Evolutionary conservation across 371 early-diverging fungal genomes (phyloP).

Genomic region (Mucor velutinosus): DNA sequence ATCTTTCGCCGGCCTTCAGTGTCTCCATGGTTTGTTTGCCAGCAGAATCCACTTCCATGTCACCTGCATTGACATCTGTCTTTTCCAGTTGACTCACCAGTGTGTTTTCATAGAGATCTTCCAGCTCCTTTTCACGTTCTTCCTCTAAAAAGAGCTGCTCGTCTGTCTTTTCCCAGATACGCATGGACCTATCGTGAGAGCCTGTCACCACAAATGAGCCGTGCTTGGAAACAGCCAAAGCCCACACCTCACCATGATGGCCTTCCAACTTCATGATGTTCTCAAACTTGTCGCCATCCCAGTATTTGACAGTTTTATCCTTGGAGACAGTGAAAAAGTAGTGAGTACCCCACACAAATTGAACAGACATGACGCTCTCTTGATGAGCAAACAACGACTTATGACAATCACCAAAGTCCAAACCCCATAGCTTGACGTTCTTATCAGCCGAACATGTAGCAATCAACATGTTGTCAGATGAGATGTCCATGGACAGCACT

Average conservation of each 20-base stretch:
- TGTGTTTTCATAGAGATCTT: slow-evolving; percentile 82
- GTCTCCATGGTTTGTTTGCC: slow-evolving; percentile 88
- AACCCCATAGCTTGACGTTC: slow-evolving; percentile 96
- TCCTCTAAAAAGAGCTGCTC: slow-evolving; percentile 95
- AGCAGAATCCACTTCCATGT: slow-evolving; percentile 72
- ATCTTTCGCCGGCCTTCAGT: slow-evolving; percentile 89
- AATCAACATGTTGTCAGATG: slow-evolving; percentile 87
- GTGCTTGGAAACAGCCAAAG: slow-evolving; percentile 83
- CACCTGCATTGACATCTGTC: slow-evolving; percentile 55
- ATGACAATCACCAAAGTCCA: slow-evolving; percentile 99
- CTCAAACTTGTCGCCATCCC: slow-evolving; percentile 97
- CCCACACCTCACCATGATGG: slow-evolving; percentile 93
- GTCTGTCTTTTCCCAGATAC: slow-evolving; percentile 94
- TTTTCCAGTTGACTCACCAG: slow-evolving; percentile 71
- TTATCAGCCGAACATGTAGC: slow-evolving; percentile 95
- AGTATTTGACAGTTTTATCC: slow-evolving; percentile 91
- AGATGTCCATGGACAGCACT: slow-evolving; percentile 94
- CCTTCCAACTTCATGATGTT: slow-evolving; percentile 91
- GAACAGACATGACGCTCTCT: slow-evolving; percentile 85
- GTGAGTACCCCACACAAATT: slow-evolving; percentile 93
- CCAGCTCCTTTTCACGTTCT: slow-evolving; percentile 93
- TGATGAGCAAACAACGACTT: slow-evolving; percentile 92
- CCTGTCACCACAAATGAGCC: slow-evolving; percentile 86
- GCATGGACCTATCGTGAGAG: slow-evolving; percentile 90
- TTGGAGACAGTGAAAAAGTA: slow-evolving; percentile 91